Base-by-base conservation (phyloP, 1,139 yeast species). In the Groenewaldozyma auringiensis region DNA sequence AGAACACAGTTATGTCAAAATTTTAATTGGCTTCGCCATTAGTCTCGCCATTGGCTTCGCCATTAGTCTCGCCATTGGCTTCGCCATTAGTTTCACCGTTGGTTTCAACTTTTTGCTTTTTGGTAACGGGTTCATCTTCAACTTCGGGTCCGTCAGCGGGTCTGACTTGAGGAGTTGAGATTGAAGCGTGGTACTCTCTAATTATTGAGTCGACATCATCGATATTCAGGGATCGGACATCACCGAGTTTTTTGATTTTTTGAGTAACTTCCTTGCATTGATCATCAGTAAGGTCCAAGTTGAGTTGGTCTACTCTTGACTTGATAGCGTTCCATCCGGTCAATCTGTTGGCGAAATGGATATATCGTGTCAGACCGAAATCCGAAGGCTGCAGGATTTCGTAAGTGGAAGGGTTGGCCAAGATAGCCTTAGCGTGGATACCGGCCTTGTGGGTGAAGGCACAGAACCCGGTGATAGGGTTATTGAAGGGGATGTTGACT, bases 401-500 rank as follows among this genome's bases (percentile, higher is more conserved):
- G 67, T 92, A 92, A 34, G 97, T 92, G 37, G 96, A 87, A 54
- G 98, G 98, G 72, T 92, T 92, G 52, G 98, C 98, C 59, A 92
- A 79, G 60, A 92, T 92, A 49, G 97, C 97, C 77, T 92, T 92
- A 62, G 98, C 97, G 66, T 92, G 98, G 63, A 92, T 89, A 72
- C 98, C 98, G 47, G 98, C 98, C 77, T 92, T 92, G 76, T 92
- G 98, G 47, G 98, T 92, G 72, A 92, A 92, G 45, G 98, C 98
- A 75, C 97, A 92, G 82, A 92, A 92, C 47, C 98, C 98, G 42
- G 98, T 92, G 67, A 92, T 88, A 58, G 97, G 97, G 74, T 92
- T 92, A 78, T 92, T 92, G 76, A 92, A 92, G 51, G 98, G 98
- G 63, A 92, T 80, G 69, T 89, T 89, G 52, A 92, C 96, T 70